Conservation (phyloP, 1,284 basidiomycete genomes). For the Takashimella koratensis region DNA sequence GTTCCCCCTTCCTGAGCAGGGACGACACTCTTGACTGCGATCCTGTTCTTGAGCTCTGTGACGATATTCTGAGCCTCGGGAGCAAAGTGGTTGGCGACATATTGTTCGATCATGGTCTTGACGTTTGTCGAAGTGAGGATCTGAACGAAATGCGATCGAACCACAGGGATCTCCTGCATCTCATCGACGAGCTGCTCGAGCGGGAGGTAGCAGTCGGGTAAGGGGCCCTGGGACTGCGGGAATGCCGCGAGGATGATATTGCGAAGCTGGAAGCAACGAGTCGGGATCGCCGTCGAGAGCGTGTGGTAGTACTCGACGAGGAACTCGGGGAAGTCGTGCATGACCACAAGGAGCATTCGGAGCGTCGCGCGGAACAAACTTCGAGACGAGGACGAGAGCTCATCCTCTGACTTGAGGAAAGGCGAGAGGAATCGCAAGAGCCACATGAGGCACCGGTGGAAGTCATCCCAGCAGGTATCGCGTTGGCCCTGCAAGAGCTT, state of each 20-base stretch:
- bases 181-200: conserved; percentile 66
- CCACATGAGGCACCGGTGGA: conserved; percentile 88
- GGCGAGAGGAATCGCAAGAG: conserved; percentile 91
- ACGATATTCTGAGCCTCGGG: conserved; percentile 58
- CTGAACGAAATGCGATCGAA: conserved; percentile 84
- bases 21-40: conserved; percentile 57
- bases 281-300: conserved; percentile 86
- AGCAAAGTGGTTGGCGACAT: conserved; percentile 63
- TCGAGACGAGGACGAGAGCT: conserved; percentile 76
- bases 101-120: conserved; percentile 72
- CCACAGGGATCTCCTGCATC: conserved; percentile 82
- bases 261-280: conserved; percentile 90
- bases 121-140: conserved; percentile 75
- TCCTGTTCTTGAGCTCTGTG: conserved; percentile 72
- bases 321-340: conserved; percentile 99
- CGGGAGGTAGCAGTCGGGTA: conserved; percentile 60
- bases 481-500: conserved; percentile 65
- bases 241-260: conserved; percentile 96
- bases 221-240: conserved; percentile 78
- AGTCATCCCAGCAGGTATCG: conserved; percentile 78
- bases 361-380: conserved; percentile 91
- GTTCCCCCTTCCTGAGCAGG: conserved; percentile 51
- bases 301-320: conserved; percentile 95
- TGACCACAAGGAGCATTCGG: conserved; percentile 84
- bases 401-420: conserved; percentile 72